A percentile compares a stretch with the other conserved stretches of the same genome.
phyloP scores from a whole-genome alignment of 1,284 basidiomycete species.

The Heterobasidion occidentale region DNA sequence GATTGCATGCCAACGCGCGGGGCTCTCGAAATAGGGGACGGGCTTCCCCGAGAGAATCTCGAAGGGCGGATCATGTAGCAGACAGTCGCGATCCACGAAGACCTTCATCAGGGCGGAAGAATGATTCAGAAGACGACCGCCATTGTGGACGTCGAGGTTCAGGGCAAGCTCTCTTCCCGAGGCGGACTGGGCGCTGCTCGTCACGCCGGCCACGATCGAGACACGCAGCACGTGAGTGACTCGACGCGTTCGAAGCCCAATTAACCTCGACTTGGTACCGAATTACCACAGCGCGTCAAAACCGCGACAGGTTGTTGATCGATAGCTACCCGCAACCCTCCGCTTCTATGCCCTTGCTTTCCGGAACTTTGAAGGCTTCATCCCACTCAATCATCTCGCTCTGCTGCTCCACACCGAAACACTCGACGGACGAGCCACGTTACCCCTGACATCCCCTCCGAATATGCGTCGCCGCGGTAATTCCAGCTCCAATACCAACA shows the following conservation, averaged over 20 bases:
- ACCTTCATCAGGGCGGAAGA: conserved; percentile 21
- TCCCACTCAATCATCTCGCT: not conserved
- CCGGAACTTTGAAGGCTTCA: too few relatives aligned
- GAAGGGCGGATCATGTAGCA: conserved; percentile 23
- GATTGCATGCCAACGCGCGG: conserved; percentile 19
- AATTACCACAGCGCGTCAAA: too few relatives aligned
- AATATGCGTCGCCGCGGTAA: not conserved
- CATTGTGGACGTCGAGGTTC: too few relatives aligned
- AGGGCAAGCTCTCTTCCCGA: not conserved
- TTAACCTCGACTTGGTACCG: too few relatives aligned
- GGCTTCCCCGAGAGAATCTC: conserved; percentile 24
- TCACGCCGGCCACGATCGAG: not conserved
- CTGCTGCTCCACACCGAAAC: not conserved
- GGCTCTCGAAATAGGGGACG: conserved; percentile 24
- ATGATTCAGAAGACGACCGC: not conserved
- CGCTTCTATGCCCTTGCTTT: too few relatives aligned
- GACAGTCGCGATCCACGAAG: conserved; percentile 13
- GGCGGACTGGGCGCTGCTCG: not conserved
- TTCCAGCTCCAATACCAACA: not conserved
- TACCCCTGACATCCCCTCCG: not conserved
- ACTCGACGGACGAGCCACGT: not conserved
- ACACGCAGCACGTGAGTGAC: not conserved
- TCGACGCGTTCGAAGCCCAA: not conserved
- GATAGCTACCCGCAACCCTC: too few relatives aligned
- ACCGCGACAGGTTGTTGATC: too few relatives aligned